Percentiles rank a stretch among this genome's conserved stretches.
These are phyloP conservation scores for Amanita thiersii DNA, from an alignment of 768 basidiomycete genomes.

Conservation along the genomic window DNA sequence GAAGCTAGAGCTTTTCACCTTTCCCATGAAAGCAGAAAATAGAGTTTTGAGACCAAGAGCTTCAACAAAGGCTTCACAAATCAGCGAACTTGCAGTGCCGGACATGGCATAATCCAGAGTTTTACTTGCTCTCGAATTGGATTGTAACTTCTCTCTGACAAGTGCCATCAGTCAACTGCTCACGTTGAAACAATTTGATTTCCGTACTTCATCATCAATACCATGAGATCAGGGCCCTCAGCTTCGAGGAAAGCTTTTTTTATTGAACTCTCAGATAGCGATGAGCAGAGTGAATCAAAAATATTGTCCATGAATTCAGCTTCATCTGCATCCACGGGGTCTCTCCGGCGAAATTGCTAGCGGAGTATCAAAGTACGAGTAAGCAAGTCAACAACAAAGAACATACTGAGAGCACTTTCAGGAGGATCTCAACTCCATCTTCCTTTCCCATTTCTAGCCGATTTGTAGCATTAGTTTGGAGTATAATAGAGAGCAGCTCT, in stretches of 20 bases:
- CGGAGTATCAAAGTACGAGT: constrained; percentile 5
- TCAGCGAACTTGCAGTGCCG: constrained; percentile 53
- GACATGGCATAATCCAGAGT: constrained; percentile 88
- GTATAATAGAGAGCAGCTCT: constrained; percentile 85
- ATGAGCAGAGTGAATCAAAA: constrained; percentile 86
- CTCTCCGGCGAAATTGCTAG: constrained; percentile 81
- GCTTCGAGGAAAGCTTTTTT: constrained; percentile 80
- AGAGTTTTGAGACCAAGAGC: constrained; percentile 82
- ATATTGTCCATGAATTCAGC: constrained; percentile 97
- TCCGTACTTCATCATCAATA: constrained; percentile 91
- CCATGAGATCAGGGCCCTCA: constrained; percentile 95
- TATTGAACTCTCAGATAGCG: constrained; percentile 67
- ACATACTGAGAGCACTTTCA: constrained; percentile 77
- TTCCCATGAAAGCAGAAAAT: constrained; percentile 91
- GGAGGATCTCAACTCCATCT: constrained; percentile 69
- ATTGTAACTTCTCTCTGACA: constrained; percentile 71
- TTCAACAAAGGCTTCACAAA: constrained; percentile 84
- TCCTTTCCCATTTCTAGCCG: constrained; percentile 59
- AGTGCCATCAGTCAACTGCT: background rate
- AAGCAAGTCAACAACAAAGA: background rate
- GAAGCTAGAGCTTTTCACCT: constrained; percentile 38
- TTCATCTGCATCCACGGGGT: constrained; percentile 85
- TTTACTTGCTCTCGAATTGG: constrained; percentile 82
- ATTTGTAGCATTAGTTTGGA: constrained; percentile 69
- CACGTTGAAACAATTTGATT: background rate